These are phyloP conservation scores for Posidonia australis DNA, from an alignment of 106 monocot species.

Conservation along the genomic window DNA sequence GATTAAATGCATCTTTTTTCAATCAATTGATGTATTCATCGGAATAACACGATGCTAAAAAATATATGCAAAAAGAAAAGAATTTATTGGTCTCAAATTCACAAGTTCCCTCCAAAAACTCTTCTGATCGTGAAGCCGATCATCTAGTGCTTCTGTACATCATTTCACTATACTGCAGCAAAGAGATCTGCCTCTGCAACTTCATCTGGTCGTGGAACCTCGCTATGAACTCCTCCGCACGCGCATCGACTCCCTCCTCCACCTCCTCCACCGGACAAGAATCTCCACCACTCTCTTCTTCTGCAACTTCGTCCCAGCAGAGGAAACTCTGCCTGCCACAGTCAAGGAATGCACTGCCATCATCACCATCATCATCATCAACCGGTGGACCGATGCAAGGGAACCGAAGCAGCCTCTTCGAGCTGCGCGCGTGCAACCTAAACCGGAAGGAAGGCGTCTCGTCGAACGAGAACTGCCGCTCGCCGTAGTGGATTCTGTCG, in stretches of 20 bases:
- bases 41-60: too few species aligned
- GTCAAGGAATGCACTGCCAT: not conserved
- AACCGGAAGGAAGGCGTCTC: constrained; percentile 3
- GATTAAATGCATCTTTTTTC: too few species aligned
- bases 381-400: not conserved
- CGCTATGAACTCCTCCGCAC: constrained; percentile 16
- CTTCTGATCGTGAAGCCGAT: too few species aligned
- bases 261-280: not conserved
- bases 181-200: constrained; percentile 9
- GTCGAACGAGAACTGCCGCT: constrained; percentile 8
- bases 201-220: constrained; percentile 13
- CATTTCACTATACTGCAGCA: not conserved
- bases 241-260: constrained; percentile 5
- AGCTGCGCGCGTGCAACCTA: too few species aligned
- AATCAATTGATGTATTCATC: too few species aligned
- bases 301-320: not conserved
- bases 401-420: not conserved
- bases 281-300: not conserved
- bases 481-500: not conserved
- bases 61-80: too few species aligned
- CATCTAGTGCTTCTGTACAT: not conserved
- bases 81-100: too few species aligned
- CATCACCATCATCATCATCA: not conserved
- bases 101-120: too few species aligned
- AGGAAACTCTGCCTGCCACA: not conserved